These are phyloP conservation scores for Axilococcus clingmanii DNA, from an alignment of 139 green algal genomes.

Conservation along the genomic window DNA sequence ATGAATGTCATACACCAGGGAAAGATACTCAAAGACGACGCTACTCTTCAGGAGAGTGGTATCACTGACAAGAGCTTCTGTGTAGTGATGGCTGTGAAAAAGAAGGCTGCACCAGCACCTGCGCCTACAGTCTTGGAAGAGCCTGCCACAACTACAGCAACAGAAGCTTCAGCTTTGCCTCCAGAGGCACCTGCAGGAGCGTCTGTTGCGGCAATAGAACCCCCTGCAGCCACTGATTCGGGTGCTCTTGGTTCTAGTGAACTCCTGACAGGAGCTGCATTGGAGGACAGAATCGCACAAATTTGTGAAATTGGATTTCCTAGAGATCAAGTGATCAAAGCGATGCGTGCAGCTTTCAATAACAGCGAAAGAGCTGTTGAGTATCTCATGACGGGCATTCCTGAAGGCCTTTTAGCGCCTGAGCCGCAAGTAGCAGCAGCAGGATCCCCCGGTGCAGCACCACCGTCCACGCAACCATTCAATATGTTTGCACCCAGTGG, in stretches of 20 bases:
- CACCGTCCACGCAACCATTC: slow-evolving; percentile 47
- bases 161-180: slow-evolving; percentile 9
- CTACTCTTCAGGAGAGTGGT: slow-evolving; percentile 56
- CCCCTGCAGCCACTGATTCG: too few species aligned
- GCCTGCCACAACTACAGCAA: slow-evolving; percentile 7
- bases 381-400: slow-evolving; percentile 94
- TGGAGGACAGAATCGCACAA: slow-evolving; percentile 57
- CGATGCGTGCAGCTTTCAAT: slow-evolving; percentile 96
- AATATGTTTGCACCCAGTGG: slow-evolving; percentile 74
- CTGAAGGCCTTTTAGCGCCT: slow-evolving; percentile 19
- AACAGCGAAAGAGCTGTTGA: slow-evolving; percentile 98
- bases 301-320: slow-evolving; percentile 95
- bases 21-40: slow-evolving; percentile 84
- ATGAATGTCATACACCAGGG: slow-evolving; percentile 71
- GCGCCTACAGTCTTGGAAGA: slow-evolving; percentile 10
- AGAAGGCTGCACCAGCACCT: slow-evolving; percentile 5
- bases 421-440: slow-evolving; percentile 3
- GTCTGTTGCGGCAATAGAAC: slow-evolving; percentile 13
- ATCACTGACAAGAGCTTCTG: slow-evolving; percentile 81
- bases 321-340: slow-evolving; percentile 58
- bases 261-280: slow-evolving; percentile 55
- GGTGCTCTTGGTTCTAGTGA: too few species aligned
- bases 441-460: slow-evolving; percentile 8
- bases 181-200: slow-evolving; percentile 5
- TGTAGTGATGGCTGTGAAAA: slow-evolving; percentile 88